These are phyloP conservation scores for Colletotrichum acutatum DNA, from an alignment of 2,329 filamentous ascomycete genomes.

Conservation along the genomic window DNA sequence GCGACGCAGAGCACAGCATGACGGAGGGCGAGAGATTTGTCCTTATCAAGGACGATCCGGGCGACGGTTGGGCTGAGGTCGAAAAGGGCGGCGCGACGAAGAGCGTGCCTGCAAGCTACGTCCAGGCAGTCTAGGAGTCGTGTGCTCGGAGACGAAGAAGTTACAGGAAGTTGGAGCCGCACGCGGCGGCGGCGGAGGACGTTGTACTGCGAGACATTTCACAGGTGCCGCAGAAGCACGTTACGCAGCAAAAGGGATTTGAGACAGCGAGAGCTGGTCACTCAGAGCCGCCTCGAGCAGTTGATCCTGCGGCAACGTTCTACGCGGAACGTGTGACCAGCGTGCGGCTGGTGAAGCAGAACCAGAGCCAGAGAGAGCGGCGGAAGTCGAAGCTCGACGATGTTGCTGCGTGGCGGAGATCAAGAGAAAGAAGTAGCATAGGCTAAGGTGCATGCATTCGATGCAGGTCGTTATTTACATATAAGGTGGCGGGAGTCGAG, in stretches of 20 bases:
- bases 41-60: conserved; percentile 85
- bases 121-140: conserved; percentile 74
- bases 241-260: background rate
- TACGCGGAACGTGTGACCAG: conserved; percentile 27
- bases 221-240: background rate
- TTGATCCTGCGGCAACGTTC: background rate
- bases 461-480: conserved; percentile 1
- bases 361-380: conserved; percentile 31
- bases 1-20: conserved; percentile 91
- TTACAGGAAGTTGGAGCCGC: background rate
- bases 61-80: conserved; percentile 97
- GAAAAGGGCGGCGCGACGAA: conserved; percentile 88
- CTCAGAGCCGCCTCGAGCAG: background rate
- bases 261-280: background rate
- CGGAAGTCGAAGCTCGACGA: conserved; percentile 24
- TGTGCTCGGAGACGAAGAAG: conserved; percentile 4
- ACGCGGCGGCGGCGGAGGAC: background rate
- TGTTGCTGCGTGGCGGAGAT: background rate
- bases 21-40: conserved; percentile 91
- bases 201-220: background rate
- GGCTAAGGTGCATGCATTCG: conserved; percentile 29
- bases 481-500: background rate
- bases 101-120: conserved; percentile 94
- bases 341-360: conserved; percentile 33
- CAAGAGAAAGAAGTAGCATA: conserved; percentile 18